Percentiles rank a stretch among this genome's conserved stretches.
These are phyloP conservation scores for Mrakia gelida DNA, from an alignment of 768 basidiomycete species.

Conservation along the genomic window DNA sequence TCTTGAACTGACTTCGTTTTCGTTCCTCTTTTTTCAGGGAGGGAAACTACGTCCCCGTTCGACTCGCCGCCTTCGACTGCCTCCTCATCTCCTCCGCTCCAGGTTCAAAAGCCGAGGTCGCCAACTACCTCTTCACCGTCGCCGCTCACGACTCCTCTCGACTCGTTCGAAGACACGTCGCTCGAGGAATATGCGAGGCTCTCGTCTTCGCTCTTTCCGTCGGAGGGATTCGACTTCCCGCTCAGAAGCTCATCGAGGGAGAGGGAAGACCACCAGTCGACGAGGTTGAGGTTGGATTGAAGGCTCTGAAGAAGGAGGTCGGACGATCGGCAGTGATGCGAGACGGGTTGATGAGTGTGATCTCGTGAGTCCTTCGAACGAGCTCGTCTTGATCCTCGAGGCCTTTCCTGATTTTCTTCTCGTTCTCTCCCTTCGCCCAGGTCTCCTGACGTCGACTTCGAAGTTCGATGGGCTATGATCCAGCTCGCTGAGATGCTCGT, in stretches of 20 bases:
- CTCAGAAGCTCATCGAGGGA: conserved; percentile 78
- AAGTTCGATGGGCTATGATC: conserved; percentile 84
- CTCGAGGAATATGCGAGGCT: conserved; percentile 77
- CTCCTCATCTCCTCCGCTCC: conserved; percentile 71
- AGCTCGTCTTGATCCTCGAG: neutral
- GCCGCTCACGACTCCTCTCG: conserved; percentile 81
- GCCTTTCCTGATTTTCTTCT: neutral
- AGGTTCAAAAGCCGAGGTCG: conserved; percentile 69
- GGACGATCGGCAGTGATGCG: conserved; percentile 66
- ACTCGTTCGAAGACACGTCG: conserved; percentile 76
- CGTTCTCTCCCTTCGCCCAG: neutral
- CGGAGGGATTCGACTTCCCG: conserved; percentile 72
- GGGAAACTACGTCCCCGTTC: conserved; percentile 87
- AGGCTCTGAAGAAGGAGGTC: conserved; percentile 80
- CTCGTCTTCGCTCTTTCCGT: conserved; percentile 78
- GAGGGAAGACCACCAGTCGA: conserved; percentile 52
- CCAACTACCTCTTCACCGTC: conserved; percentile 83
- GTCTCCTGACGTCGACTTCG: conserved; percentile 68
- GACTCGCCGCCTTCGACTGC: conserved; percentile 89
- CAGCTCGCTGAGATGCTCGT: conserved; percentile 88
- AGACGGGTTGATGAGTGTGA: conserved; percentile 74
- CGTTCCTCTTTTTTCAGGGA: conserved; percentile 53
- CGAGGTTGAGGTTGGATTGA: conserved; percentile 75
- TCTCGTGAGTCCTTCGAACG: conserved; percentile 56
- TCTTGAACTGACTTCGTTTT: neutral